phyloP scores from a whole-genome alignment of 805 yeast genomes.

The Wickerhamiella azyma region DNA sequence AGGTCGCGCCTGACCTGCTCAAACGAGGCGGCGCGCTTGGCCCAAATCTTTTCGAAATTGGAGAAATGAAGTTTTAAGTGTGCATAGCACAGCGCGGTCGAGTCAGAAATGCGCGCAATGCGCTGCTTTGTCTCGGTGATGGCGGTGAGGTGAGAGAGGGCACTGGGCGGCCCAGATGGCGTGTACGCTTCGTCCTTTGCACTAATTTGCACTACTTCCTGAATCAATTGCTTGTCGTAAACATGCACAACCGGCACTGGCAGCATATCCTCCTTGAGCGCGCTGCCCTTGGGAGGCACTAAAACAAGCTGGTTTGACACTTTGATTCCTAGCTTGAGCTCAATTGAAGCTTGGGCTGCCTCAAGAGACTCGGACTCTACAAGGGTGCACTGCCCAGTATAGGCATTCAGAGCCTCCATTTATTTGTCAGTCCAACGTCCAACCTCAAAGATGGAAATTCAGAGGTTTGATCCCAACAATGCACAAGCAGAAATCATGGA shows the following conservation, averaged over 20 bases:
- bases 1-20: not conserved
- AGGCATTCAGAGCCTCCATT: not conserved
- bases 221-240: not conserved
- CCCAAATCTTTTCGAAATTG: not conserved
- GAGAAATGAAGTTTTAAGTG: not conserved
- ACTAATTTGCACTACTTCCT: not conserved
- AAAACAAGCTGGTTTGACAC: not conserved
- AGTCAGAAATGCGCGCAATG: not conserved
- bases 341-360: not conserved
- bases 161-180: too few relatives aligned
- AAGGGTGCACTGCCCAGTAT: not conserved
- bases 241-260: not conserved
- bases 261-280: not conserved
- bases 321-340: not conserved
- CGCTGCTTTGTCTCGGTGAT: not conserved
- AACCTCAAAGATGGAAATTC: not conserved
- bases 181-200: too few relatives aligned
- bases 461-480: conserved; percentile 14
- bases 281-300: not conserved
- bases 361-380: not conserved
- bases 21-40: not conserved
- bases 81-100: not conserved
- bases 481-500: conserved; percentile 24
- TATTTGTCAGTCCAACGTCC: not conserved
- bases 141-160: not conserved